Conservation (phyloP, 2,329 filamentous ascomycete species). For the Diaporthe sp. region DNA sequence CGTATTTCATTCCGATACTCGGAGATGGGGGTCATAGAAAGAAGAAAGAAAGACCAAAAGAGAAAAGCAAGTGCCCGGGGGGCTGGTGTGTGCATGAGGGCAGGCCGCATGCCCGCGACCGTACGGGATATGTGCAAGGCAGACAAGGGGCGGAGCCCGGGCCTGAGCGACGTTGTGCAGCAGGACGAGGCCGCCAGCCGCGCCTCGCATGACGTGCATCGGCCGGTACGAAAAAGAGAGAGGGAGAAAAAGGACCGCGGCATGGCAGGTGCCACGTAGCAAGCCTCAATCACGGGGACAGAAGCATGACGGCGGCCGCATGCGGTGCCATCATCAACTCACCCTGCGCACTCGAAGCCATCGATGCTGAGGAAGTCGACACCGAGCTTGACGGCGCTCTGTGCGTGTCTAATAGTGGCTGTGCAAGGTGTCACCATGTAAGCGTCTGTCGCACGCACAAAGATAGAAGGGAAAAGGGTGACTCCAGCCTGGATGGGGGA, state of each 20-base stretch:
- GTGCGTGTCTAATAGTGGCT: slow-evolving; percentile 86
- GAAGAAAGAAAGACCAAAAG: background rate
- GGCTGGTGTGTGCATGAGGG: slow-evolving; percentile 6
- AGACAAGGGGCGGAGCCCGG: background rate
- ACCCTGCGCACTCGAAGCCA: slow-evolving; percentile 94
- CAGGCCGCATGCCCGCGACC: slow-evolving; percentile 6
- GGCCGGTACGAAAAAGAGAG: slow-evolving; percentile 6
- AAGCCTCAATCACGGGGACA: slow-evolving; percentile 31
- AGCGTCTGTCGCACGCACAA: slow-evolving; percentile 7
- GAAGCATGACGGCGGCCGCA: slow-evolving; percentile 16
- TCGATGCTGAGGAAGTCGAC: slow-evolving; percentile 98
- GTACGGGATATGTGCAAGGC: background rate
- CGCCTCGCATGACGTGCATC: slow-evolving; percentile 17
- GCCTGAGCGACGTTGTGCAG: slow-evolving; percentile 15
- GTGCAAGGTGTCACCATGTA: slow-evolving; percentile 7
- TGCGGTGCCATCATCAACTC: slow-evolving; percentile 41
- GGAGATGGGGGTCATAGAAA: background rate
- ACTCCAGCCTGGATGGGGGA: background rate
- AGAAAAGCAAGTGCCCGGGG: slow-evolving; percentile 1
- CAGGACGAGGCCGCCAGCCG: slow-evolving; percentile 6
- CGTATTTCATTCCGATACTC: background rate
- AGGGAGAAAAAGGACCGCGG: background rate
- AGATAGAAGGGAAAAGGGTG: too few relatives aligned
- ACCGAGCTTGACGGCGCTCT: slow-evolving; percentile 91
- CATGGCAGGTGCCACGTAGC: slow-evolving; percentile 30